phyloP scores from a whole-genome alignment of 352 stramenopile genomes.

The Globisporangium paddicum region DNA sequence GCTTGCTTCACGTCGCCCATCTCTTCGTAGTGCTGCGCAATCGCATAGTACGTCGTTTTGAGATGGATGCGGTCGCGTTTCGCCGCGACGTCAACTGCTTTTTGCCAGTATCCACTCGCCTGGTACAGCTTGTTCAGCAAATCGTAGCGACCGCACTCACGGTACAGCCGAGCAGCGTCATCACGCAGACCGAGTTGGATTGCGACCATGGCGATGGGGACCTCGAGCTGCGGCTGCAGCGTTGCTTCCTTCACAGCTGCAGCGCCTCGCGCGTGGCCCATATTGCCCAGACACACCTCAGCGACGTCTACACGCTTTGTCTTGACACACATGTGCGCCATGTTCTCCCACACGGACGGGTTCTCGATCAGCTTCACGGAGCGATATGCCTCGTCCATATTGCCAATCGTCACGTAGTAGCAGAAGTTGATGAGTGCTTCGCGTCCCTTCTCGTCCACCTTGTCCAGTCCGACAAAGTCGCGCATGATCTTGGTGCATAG shows the following conservation, averaged over 20 bases:
- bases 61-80: conserved; percentile 90
- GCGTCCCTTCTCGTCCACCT: conserved; percentile 81
- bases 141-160: conserved; percentile 89
- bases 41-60: conserved; percentile 86
- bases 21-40: conserved; percentile 89
- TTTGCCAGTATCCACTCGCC: conserved; percentile 87
- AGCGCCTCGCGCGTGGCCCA: conserved; percentile 89
- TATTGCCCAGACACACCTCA: conserved; percentile 93
- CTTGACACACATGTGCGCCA: conserved; percentile 96
- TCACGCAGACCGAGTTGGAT: conserved; percentile 91
- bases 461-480: conserved; percentile 91
- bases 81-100: conserved; percentile 86
- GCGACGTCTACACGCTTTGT: conserved; percentile 93
- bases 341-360: conserved; percentile 93
- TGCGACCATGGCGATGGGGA: conserved; percentile 88
- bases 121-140: conserved; percentile 92
- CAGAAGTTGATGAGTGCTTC: conserved; percentile 93
- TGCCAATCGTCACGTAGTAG: conserved; percentile 93
- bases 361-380: conserved; percentile 93
- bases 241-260: conserved; percentile 82
- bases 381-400: conserved; percentile 95
- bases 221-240: conserved; percentile 68
- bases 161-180: conserved; percentile 89
- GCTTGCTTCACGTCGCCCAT: conserved; percentile 85
- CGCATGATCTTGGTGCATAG: conserved; percentile 86